Evolutionary conservation across 2,329 filamentous ascomycete species (phyloP), one percentile per base, ranked within the genome.

Genomic region (Colletotrichum sojae): DNA sequence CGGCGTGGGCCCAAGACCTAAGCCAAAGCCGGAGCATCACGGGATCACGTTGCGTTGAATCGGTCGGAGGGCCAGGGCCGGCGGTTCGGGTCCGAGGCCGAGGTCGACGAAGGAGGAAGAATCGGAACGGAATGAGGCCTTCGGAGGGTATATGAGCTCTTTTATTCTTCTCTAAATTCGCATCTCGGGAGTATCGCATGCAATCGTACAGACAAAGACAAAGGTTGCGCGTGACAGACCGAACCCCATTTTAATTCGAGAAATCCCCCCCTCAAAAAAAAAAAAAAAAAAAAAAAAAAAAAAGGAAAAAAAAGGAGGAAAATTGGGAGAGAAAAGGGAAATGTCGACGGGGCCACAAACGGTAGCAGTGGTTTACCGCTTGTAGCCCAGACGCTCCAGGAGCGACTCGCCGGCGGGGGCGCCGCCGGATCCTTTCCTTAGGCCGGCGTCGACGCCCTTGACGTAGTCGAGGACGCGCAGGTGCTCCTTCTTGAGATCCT

Each of bases 401-500:
- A 72, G 31, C 16, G 70, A 69, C 27, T 69, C 58, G 58, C 25
- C 72, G 70, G 48, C 58, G 31, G 67, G 67, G 12, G 67, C 67
- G 45, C 67, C 67, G 63, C 67, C 67, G 20, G 67, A 55, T 2
- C 70, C 69, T 43, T 48, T 60, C 12, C 69, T 63, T 31, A 65
- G 53, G n/a, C 69, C 64, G 52, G 62, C 70, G 43, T 72, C 70
- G 43, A 71, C 60, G 12, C 69, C 70, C 67, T 75, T 77, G 55
- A 81, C 78, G 27, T 77, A 73, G 49, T 77, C 73, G 59, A 84
- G 77, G 31, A 85, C 83, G 60, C 78, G 77, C 16, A 84, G 73
- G 72, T 91, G 88, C 72, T 91, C 89, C 65, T 83, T 83, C 75
- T 88, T 89, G 25, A 91, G 79, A 12, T 83, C 80, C 63, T 88